Evolutionary conservation across 176 grass and related monocot species (phyloP).

Genomic region (Calamus simplicifolius): DNA sequence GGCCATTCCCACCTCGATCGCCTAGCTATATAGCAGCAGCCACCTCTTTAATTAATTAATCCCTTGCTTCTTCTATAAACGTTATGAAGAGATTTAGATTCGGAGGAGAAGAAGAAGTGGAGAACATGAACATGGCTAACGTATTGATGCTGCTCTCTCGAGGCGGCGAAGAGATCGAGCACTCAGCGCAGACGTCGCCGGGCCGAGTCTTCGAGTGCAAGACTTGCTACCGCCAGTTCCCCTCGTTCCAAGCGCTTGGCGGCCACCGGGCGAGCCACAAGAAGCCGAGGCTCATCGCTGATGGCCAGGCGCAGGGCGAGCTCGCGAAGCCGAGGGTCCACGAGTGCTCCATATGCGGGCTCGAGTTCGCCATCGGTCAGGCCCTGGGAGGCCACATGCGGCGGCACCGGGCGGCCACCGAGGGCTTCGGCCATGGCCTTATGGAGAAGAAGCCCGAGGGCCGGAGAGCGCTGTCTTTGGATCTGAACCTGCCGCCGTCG

Average conservation of each 20-base stretch:
- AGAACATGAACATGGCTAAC: conserved; percentile 40
- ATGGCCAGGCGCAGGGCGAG: neutral
- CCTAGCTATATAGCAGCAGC: too few species aligned
- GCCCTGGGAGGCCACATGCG: conserved; percentile 90
- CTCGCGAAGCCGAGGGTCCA: conserved; percentile 44
- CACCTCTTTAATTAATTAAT: too few species aligned
- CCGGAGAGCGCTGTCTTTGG: conserved; percentile 36
- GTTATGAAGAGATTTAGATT: too few species aligned
- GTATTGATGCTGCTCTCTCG: conserved; percentile 60
- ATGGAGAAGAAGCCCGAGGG: conserved; percentile 13
- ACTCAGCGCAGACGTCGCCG: neutral
- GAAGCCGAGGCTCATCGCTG: conserved; percentile 14
- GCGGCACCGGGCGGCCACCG: conserved; percentile 42
- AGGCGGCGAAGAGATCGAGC: neutral
- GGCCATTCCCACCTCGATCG: too few species aligned
- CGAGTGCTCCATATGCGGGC: conserved; percentile 70
- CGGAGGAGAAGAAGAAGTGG: conserved; percentile 23
- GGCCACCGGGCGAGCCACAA: conserved; percentile 93
- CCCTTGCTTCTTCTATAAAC: too few species aligned
- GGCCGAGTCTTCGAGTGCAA: conserved; percentile 86
- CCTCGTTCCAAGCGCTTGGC: conserved; percentile 87
- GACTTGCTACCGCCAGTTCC: conserved; percentile 73
- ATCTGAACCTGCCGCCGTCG: conserved; percentile 73
- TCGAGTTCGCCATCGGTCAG: conserved; percentile 78
- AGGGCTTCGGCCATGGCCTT: neutral